Evolutionary conservation across 805 yeast genomes (phyloP).

Genomic region (Yarrowia divulgata): DNA sequence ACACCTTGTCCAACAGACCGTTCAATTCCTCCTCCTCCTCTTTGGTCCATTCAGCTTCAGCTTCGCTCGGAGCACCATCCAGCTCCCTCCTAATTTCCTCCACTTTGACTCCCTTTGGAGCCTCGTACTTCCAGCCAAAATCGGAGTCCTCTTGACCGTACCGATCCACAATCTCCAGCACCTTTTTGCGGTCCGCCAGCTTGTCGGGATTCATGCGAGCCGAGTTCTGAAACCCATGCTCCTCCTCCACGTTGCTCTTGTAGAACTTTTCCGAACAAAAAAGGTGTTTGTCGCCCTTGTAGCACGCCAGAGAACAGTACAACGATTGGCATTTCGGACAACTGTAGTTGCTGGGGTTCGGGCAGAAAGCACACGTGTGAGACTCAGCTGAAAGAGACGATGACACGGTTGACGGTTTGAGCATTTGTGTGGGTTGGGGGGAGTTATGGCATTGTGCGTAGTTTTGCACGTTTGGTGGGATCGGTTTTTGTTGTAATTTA

Average conservation of each 20-base stretch:
- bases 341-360: slow-evolving; percentile 40
- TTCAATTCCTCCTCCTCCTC: slow-evolving; percentile 41
- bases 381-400: background rate
- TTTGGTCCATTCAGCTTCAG: slow-evolving; percentile 7
- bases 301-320: slow-evolving; percentile 44
- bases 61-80: background rate
- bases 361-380: slow-evolving; percentile 24
- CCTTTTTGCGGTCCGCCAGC: slow-evolving; percentile 39
- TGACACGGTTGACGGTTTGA: slow-evolving; percentile 2
- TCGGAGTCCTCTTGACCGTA: background rate
- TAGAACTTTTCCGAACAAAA: slow-evolving; percentile 43
- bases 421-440: background rate
- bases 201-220: slow-evolving; percentile 6
- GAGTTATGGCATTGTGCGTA: too few species aligned
- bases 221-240: slow-evolving; percentile 17
- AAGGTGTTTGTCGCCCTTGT: slow-evolving; percentile 41
- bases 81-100: background rate
- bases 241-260: slow-evolving; percentile 39
- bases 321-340: slow-evolving; percentile 43
- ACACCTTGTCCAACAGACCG: slow-evolving; percentile 40
- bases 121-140: slow-evolving; percentile 43
- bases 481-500: too few species aligned
- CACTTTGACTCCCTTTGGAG: slow-evolving; percentile 31
- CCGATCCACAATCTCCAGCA: slow-evolving; percentile 41
- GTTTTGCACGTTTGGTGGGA: too few species aligned